phyloP scores from a whole-genome alignment of 2,329 filamentous ascomycete genomes.

The Aspergillus neoniger region DNA sequence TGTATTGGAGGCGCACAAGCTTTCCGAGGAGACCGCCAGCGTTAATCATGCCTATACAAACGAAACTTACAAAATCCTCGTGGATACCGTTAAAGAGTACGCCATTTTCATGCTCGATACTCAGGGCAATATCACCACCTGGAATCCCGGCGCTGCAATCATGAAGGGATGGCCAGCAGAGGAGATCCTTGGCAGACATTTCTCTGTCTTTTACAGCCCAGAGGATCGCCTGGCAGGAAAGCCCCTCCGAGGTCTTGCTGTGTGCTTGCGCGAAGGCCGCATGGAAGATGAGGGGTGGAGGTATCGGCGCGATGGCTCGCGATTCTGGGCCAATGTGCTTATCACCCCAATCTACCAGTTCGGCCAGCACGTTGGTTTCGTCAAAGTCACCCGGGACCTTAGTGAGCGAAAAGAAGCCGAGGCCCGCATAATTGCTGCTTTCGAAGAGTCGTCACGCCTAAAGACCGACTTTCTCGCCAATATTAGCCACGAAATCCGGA shows the following conservation, averaged over 20 bases:
- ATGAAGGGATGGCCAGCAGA: conserved; percentile 59
- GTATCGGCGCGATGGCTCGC: conserved; percentile 58
- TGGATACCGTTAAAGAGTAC: conserved; percentile 63
- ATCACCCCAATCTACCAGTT: conserved; percentile 59
- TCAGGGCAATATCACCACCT: conserved; percentile 57
- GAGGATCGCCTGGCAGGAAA: conserved; percentile 55
- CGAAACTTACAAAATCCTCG: conserved; percentile 62
- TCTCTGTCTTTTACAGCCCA: conserved; percentile 58
- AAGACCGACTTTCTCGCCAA: conserved; percentile 65
- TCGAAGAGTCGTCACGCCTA: conserved; percentile 62
- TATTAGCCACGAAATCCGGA: conserved; percentile 66
- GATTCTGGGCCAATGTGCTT: conserved; percentile 63
- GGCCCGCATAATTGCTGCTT: conserved; percentile 56
- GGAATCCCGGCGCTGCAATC: conserved; percentile 59
- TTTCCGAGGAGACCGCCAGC: conserved; percentile 26
- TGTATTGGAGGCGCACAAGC: conserved; percentile 46
- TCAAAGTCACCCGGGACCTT: conserved; percentile 61
- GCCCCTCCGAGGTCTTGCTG: conserved; percentile 53
- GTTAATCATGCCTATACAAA: conserved; percentile 48
- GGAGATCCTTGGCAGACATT: conserved; percentile 61
- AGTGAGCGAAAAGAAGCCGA: conserved; percentile 59
- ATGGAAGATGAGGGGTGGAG: conserved; percentile 64
- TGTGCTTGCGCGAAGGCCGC: conserved; percentile 57
- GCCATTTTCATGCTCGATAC: conserved; percentile 65
- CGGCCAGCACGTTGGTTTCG: conserved; percentile 57